These are phyloP conservation scores for Verbascum thapsus DNA, from an alignment of 257 asterid species.

Conservation along the genomic window DNA sequence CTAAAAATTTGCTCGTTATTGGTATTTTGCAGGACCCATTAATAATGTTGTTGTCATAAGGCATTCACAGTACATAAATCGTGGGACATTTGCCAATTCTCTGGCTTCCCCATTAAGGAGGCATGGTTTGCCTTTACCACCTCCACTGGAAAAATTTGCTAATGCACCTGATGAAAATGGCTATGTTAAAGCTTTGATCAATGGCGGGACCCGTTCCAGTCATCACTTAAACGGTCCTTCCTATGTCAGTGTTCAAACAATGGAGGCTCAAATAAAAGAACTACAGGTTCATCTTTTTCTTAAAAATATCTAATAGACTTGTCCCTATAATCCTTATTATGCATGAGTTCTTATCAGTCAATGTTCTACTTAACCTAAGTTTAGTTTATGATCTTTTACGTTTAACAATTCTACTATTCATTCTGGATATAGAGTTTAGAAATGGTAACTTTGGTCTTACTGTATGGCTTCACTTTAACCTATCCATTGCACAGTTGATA, in stretches of 20 bases:
- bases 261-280: conserved; percentile 79
- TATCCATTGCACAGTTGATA: no score
- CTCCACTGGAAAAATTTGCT: conserved; percentile 64
- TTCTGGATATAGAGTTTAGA: neutral
- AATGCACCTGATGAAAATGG: conserved; percentile 53
- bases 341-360: conserved; percentile 8
- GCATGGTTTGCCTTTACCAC: conserved; percentile 50
- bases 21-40: conserved; percentile 61
- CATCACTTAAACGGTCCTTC: conserved; percentile 42
- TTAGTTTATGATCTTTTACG: neutral
- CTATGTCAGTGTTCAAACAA: conserved; percentile 53
- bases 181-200: conserved; percentile 46
- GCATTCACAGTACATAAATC: conserved; percentile 47
- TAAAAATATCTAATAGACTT: conserved; percentile 2
- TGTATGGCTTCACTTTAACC: neutral
- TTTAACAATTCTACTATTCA: neutral
- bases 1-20: conserved; percentile 24
- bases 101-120: conserved; percentile 46
- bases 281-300: conserved; percentile 57
- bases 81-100: conserved; percentile 40
- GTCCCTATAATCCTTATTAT: conserved; percentile 1
- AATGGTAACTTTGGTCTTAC: neutral
- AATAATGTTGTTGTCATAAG: conserved; percentile 66
- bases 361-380: neutral
- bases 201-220: conserved; percentile 40